Conservation (phyloP, 768 basidiomycete species). For the Tremella mesenterica region DNA sequence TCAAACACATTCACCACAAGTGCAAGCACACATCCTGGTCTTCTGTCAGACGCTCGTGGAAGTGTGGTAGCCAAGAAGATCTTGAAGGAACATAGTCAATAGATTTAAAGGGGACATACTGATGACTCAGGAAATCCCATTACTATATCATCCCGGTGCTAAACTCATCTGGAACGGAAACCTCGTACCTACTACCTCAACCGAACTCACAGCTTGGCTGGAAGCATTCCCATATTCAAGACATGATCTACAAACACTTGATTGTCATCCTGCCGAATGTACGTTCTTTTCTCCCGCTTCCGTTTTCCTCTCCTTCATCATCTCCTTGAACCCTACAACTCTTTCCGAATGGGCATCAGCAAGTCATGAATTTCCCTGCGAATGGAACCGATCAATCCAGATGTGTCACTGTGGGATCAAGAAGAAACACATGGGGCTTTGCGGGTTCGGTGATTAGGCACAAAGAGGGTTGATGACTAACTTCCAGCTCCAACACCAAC, state of each 20-base stretch:
- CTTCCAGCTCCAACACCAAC: slow-evolving; percentile 16
- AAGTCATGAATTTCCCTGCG: too few species aligned
- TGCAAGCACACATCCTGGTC: too few species aligned
- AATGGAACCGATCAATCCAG: too few species aligned
- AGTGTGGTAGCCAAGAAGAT: too few species aligned
- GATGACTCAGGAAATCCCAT: slow-evolving; percentile 27
- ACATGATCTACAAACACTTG: slow-evolving; percentile 37
- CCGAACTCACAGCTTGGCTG: slow-evolving; percentile 21
- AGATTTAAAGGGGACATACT: background rate
- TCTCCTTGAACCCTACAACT: background rate
- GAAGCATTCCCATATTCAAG: slow-evolving; percentile 27
- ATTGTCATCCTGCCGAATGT: slow-evolving; percentile 37
- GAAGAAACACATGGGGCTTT: too few species aligned
- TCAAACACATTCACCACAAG: too few species aligned
- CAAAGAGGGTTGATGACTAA: background rate
- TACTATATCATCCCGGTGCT: slow-evolving; percentile 27
- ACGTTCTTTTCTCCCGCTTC: background rate
- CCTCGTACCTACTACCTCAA: slow-evolving; percentile 9
- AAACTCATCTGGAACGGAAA: slow-evolving; percentile 40
- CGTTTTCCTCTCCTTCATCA: background rate
- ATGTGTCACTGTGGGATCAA: too few species aligned
- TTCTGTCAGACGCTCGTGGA: too few species aligned
- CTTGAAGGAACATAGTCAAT: too few species aligned
- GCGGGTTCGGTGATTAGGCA: background rate
- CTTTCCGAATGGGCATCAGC: background rate